These are phyloP conservation scores for Ophiostoma piceae DNA, from an alignment of 2,329 filamentous ascomycete genomes.

Conservation along the genomic window DNA sequence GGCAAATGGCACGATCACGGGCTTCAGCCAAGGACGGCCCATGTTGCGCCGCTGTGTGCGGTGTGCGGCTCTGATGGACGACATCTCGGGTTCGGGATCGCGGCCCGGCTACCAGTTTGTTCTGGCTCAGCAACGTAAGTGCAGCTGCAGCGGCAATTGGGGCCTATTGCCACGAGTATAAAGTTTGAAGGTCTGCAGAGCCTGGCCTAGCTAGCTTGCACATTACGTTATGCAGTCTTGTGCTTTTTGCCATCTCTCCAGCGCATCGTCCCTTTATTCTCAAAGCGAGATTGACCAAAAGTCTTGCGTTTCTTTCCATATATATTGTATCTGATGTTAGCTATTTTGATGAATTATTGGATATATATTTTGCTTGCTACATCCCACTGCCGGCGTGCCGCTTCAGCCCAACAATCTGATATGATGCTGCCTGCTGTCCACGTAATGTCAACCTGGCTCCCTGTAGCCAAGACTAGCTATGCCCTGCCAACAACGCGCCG, in stretches of 20 bases:
- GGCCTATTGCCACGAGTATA: conserved; percentile 37
- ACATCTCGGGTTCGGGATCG: conserved; percentile 39
- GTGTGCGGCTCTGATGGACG: conserved; percentile 62
- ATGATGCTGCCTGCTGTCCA: background rate
- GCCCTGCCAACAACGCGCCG: conserved; percentile 2
- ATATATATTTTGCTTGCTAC: background rate
- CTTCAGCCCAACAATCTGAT: background rate
- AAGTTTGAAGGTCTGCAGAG: background rate
- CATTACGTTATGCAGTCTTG: background rate
- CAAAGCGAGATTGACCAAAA: background rate
- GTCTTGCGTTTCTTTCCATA: background rate
- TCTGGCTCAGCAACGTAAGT: conserved; percentile 50
- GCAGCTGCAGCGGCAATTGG: conserved; percentile 52
- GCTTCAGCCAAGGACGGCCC: conserved; percentile 17
- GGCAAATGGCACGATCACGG: conserved; percentile 2
- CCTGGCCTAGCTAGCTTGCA: no score
- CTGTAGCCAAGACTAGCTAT: conserved; percentile 8
- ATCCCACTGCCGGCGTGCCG: background rate
- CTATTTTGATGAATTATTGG: background rate
- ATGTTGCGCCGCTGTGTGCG: conserved; percentile 50
- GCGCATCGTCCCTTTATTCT: background rate
- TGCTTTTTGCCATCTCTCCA: background rate
- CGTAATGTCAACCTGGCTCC: conserved; percentile 11
- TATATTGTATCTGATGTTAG: background rate
- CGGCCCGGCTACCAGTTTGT: conserved; percentile 51